Evolutionary conservation across 257 asterid genomes (phyloP), one percentile per base, ranked within the genome.

Genomic region (Salvia miltiorrhiza): DNA sequence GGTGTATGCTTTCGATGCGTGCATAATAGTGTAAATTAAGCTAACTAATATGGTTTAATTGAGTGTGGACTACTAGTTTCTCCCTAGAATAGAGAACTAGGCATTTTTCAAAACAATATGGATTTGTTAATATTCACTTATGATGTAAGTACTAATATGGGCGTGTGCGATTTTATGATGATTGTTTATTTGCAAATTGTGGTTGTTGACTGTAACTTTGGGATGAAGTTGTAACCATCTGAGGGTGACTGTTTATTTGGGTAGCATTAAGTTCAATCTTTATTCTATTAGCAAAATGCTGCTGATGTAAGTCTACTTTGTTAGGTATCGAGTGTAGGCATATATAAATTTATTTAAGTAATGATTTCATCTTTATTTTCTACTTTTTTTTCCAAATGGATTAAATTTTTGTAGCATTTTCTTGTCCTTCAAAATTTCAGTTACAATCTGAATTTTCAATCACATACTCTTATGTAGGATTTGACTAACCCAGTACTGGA

Each of bases 31-130:
- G 48, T 33, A 33, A 4, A 59, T 16, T 59, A 10, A 59, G 47
- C 24, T 19, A 4, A 9, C 19, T 21, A n/a, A 23, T 11, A 21
- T 8, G 59, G 59, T 10, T 57, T 28, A 8, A 9, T 9, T 17
- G 69, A 63, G 35, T 63, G 54, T 63, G 13, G 23, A 40, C 52
- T 9, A 63, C 57, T 70, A 50, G 16, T n/a, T n/a, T 30, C 20
- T 39, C 3, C 35, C 35, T 30, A 30, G 35, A 30, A 30, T 30
- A 23, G 63, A 65, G 72, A 37, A 53, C 52, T 13, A 21, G 23
- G 40, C 17, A 24, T 41, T 53, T 1, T 52, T 30, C 45, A 16
- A 13, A 44, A 33, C 3, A 55, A 8, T 14, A 16, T 7, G 43
- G 12, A 41, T 40, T 59, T 33, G 54, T 23, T 7, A 56, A 14